Percentiles rank a stretch among this genome's conserved stretches.
Conservation (phyloP, 106 monocot species). For the Dendrobium nobile region DNA sequence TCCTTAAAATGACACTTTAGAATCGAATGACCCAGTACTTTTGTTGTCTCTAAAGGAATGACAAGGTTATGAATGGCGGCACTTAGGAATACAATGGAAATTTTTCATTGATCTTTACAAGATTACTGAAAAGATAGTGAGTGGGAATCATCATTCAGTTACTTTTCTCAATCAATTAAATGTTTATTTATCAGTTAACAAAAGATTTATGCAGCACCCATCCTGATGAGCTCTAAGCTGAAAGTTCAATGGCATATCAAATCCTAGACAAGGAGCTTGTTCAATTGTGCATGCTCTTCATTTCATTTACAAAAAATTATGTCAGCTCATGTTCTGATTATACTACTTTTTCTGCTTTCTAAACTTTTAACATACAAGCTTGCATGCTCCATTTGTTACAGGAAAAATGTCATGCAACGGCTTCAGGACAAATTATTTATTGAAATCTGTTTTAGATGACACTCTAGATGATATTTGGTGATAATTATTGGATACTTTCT, state of each 20-base stretch:
- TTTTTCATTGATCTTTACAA: neutral
- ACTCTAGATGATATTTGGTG: neutral
- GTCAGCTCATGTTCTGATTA: neutral
- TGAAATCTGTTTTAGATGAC: neutral
- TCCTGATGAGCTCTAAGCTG: neutral
- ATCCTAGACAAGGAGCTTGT: neutral
- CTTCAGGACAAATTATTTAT: neutral
- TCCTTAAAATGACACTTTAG: neutral
- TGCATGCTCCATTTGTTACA: slow-evolving; percentile 1
- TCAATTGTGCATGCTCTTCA: neutral
- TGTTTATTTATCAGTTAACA: neutral
- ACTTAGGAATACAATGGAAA: neutral
- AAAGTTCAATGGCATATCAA: slow-evolving; percentile 1
- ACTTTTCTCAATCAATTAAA: neutral
- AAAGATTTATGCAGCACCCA: neutral
- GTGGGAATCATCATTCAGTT: neutral
- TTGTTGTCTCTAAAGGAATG: neutral
- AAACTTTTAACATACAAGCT: neutral
- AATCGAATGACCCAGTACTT: neutral
- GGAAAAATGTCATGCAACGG: neutral
- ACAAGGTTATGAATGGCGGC: neutral
- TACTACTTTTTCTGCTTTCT: slow-evolving; percentile 1
- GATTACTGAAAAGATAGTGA: neutral
- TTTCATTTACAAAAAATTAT: neutral
- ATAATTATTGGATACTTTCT: neutral